Percentiles rank a stretch among this genome's conserved stretches.
phyloP scores from a whole-genome alignment of 345 rosid genomes.

The Citrus trifoliata region DNA sequence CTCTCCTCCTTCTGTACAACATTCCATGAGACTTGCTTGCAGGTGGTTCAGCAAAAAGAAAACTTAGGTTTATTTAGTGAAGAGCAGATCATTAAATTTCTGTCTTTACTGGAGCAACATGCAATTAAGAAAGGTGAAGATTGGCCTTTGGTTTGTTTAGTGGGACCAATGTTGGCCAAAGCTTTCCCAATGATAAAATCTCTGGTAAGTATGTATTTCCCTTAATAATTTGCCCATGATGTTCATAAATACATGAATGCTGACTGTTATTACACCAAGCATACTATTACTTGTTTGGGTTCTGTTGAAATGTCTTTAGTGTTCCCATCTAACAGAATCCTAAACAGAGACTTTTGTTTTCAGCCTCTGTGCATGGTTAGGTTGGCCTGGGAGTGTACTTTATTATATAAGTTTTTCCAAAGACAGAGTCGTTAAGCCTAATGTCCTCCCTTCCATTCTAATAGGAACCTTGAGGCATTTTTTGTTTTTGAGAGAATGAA shows the following conservation, averaged over 20 bases:
- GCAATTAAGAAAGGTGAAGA: constrained; percentile 51
- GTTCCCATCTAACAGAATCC: not conserved
- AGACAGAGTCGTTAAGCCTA: not conserved
- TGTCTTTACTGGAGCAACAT: constrained; percentile 45
- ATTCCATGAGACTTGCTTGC: constrained; percentile 55
- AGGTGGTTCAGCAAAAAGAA: constrained; percentile 46
- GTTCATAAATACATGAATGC: not conserved
- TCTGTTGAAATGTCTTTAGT: not conserved
- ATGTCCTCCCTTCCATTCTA: not conserved
- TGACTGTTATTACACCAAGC: not conserved
- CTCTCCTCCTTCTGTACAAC: constrained; percentile 48
- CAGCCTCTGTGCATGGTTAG: too few relatives aligned
- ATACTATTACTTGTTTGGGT: not conserved
- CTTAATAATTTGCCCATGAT: not conserved
- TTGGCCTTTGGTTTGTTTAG: constrained; percentile 72
- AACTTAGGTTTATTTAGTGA: constrained; percentile 31
- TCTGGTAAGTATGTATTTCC: constrained; percentile 55
- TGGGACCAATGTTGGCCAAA: constrained; percentile 68
- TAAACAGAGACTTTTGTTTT: not conserved
- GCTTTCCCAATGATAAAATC: constrained; percentile 69
- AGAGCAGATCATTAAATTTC: constrained; percentile 53
- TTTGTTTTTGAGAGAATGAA: not conserved
- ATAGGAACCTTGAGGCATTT: not conserved
- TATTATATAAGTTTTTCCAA: not conserved
- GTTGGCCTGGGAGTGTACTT: not conserved